Conservation (phyloP, 495 filamentous ascomycete species). For the Xylaria scruposa region DNA sequence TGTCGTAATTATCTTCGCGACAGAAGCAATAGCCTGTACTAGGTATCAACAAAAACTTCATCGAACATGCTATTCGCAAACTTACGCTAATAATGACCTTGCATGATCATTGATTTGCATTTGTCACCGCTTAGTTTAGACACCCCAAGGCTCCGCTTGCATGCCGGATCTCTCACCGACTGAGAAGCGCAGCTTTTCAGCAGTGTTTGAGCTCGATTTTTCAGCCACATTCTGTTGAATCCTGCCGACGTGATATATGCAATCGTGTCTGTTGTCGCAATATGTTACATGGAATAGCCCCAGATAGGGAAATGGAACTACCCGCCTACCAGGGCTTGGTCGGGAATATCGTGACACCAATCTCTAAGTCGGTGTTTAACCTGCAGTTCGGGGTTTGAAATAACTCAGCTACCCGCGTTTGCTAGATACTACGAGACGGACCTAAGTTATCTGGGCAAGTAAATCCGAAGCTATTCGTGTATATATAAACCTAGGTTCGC, state of each 20-base stretch:
- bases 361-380: no score
- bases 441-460: no score
- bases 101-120: background rate
- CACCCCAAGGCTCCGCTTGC: background rate
- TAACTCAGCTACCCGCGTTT: no score
- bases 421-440: no score
- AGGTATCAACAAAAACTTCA: background rate
- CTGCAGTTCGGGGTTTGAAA: no score
- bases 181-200: conserved; percentile 3
- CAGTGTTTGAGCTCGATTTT: background rate
- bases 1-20: background rate
- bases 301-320: no score
- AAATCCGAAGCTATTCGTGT: no score
- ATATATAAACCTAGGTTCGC: no score
- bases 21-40: background rate
- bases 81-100: background rate
- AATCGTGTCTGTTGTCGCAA: conserved; percentile 11
- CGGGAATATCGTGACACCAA: no score
- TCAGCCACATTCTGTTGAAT: conserved; percentile 25
- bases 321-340: no score
- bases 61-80: background rate
- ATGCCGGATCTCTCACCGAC: background rate
- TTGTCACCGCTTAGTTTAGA: background rate
- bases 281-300: no score
- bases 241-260: conserved; percentile 26